A percentile compares a stretch with the other conserved stretches of the same genome.
phyloP scores from a whole-genome alignment of 495 filamentous ascomycete species.

The Talaromyces stipitatus region DNA sequence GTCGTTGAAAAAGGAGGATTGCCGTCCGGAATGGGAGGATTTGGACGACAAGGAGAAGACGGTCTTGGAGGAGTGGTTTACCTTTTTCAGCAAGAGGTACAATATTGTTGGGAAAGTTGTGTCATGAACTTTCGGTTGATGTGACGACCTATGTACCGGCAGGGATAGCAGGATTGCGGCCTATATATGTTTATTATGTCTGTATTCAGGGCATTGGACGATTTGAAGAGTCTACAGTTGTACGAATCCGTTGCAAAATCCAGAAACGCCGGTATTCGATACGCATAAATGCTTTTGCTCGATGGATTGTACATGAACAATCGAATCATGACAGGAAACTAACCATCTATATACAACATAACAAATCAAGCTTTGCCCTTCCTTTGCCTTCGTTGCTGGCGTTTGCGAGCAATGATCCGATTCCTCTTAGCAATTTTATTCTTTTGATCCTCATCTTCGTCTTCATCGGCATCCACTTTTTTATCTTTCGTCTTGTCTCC shows the following conservation, averaged over 20 bases:
- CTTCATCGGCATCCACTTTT: slow-evolving; percentile 14
- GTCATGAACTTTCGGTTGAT: slow-evolving; percentile 5
- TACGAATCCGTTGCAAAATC: background rate
- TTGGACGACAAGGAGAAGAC: slow-evolving; percentile 81
- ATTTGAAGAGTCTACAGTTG: too few species aligned
- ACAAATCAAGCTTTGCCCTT: slow-evolving; percentile 29
- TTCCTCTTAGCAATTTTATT: slow-evolving; percentile 54
- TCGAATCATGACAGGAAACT: background rate
- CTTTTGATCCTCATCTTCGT: slow-evolving; percentile 29
- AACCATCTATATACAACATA: slow-evolving; percentile 5
- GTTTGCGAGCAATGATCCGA: slow-evolving; percentile 62
- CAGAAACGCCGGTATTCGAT: background rate
- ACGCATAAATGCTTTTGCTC: background rate
- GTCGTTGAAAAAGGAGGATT: slow-evolving; percentile 80
- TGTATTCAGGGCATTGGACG: too few species aligned
- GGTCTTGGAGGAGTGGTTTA: slow-evolving; percentile 83
- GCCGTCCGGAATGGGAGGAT: slow-evolving; percentile 74
- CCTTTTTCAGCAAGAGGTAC: slow-evolving; percentile 93
- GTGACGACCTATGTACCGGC: background rate
- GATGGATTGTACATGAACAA: too few species aligned
- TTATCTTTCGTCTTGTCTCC: slow-evolving; percentile 6
- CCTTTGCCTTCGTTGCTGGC: slow-evolving; percentile 47
- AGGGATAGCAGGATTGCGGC: background rate
- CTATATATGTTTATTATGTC: too few species aligned
- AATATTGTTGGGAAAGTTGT: slow-evolving; percentile 81